phyloP scores from a whole-genome alignment of 2,329 filamentous ascomycete genomes.

The Cytospora schulzeri region DNA sequence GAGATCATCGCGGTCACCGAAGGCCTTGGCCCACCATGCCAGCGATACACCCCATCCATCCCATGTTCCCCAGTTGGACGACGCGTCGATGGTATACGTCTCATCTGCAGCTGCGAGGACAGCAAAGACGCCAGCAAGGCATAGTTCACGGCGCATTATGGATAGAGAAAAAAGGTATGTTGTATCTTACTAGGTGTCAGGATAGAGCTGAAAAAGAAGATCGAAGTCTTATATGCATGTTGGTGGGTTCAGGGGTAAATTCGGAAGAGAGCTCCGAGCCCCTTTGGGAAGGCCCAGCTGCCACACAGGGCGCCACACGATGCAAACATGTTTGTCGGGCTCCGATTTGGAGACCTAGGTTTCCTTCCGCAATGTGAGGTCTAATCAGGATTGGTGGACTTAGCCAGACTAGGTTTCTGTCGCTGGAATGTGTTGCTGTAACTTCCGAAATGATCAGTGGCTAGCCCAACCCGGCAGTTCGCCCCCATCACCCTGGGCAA shows the following conservation, averaged over 20 bases:
- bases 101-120: conserved; percentile 32
- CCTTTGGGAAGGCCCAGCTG: not conserved
- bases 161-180: too few relatives aligned
- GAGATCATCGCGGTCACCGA: conserved; percentile 45
- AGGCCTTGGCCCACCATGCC: conserved; percentile 47
- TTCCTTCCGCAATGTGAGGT: not conserved
- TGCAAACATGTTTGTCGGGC: not conserved
- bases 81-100: conserved; percentile 37
- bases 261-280: not conserved
- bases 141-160: conserved; percentile 5
- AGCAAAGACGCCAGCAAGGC: conserved; percentile 1
- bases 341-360: not conserved
- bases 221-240: not conserved
- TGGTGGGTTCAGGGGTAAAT: not conserved
- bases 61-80: conserved; percentile 44
- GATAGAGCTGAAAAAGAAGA: not conserved
- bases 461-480: not conserved
- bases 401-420: not conserved
- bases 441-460: not conserved
- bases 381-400: not conserved
- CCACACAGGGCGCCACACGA: not conserved
- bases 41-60: conserved; percentile 48
- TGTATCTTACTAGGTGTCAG: not conserved
- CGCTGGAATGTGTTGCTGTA: not conserved
- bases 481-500: too few relatives aligned